phyloP scores from a whole-genome alignment of 2,329 filamentous ascomycete species.

The Phialophora chinensis region DNA sequence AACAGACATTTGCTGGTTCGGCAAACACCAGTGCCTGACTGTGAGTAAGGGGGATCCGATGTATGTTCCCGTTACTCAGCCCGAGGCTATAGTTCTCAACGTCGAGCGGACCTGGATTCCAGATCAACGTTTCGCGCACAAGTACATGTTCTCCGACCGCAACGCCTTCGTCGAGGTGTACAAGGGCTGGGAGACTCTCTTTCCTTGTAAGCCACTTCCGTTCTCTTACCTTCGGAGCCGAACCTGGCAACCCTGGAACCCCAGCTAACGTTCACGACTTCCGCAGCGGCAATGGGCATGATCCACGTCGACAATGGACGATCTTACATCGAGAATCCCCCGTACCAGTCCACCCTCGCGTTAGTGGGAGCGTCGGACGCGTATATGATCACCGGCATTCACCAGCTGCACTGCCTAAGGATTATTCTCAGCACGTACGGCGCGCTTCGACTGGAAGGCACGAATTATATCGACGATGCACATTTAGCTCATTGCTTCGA shows the following conservation, averaged over 20 bases:
- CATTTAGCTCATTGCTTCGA: slow-evolving; percentile 13
- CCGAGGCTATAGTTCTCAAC: not conserved
- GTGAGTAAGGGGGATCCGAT: not conserved
- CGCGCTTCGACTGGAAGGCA: slow-evolving; percentile 6
- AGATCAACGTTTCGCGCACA: slow-evolving; percentile 13
- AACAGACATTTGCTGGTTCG: slow-evolving; percentile 13
- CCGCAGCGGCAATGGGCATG: slow-evolving; percentile 10
- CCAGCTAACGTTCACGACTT: not conserved
- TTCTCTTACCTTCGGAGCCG: not conserved
- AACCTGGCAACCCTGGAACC: not conserved
- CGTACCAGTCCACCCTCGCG: slow-evolving; percentile 3
- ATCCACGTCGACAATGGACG: not conserved
- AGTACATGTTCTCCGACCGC: slow-evolving; percentile 9
- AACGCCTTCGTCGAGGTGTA: slow-evolving; percentile 9
- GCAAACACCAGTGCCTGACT: slow-evolving; percentile 5
- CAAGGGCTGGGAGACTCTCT: slow-evolving; percentile 4
- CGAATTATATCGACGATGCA: slow-evolving; percentile 7
- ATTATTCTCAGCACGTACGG: slow-evolving; percentile 11
- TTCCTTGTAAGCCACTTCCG: not conserved
- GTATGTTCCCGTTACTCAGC: not conserved
- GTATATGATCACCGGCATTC: slow-evolving; percentile 3
- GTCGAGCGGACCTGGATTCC: slow-evolving; percentile 9
- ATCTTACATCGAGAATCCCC: slow-evolving; percentile 8
- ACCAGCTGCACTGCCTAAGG: slow-evolving; percentile 6
- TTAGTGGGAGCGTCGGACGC: not conserved